Evolutionary conservation across 1,284 basidiomycete species (phyloP), one percentile per base, ranked within the genome.

Genomic region (Bjerkandera adusta): DNA sequence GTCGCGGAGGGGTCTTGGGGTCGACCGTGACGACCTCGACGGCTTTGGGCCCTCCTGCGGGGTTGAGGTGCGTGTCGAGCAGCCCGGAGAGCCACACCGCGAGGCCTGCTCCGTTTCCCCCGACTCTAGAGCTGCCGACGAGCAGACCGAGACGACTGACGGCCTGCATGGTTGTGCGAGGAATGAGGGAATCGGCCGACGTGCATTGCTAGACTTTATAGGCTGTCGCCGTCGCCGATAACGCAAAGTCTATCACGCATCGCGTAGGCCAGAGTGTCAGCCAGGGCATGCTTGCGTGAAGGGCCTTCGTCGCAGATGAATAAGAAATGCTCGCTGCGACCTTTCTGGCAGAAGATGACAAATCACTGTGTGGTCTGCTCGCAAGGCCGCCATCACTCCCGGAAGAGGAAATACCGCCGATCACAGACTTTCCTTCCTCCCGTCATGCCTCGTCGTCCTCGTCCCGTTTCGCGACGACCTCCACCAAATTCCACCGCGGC

Each of bases 381-480:
- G 27, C 8, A 30, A 30, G 27, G 8, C 8, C 27, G 8, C 27
- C 8, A 18, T 18, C 4, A 5, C 3, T 5, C 4, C 13, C 22
- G 34, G 22, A 20, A 13, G 18, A 4, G 22, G 18, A 16, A 36
- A 36, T 36, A 5, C 34, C 34, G 34, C 32, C 32, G 34, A 10
- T 35, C 11, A 35, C 12, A 10, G 11, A 20, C 34, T 15, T 16
- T 20, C 34, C 16, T 20, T 18, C 13, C 16, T 15, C 10, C 34
- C 25, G 22, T 34, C 33, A 65, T 66, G 64, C 59, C 62, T 54
- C 58, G 64, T 29, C 53, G 64, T 47, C 57, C 64, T 34, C 62
- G 62, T 25, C 61, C 62, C n/a, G 53, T 51, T 10, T 53, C 57
- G 15, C 51, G 62, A 37, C 50, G 40, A n/a, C 53, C 50, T 1